Conservation (phyloP, 1,284 basidiomycete species). For the Microbotryum lychnidis-dioicae region DNA sequence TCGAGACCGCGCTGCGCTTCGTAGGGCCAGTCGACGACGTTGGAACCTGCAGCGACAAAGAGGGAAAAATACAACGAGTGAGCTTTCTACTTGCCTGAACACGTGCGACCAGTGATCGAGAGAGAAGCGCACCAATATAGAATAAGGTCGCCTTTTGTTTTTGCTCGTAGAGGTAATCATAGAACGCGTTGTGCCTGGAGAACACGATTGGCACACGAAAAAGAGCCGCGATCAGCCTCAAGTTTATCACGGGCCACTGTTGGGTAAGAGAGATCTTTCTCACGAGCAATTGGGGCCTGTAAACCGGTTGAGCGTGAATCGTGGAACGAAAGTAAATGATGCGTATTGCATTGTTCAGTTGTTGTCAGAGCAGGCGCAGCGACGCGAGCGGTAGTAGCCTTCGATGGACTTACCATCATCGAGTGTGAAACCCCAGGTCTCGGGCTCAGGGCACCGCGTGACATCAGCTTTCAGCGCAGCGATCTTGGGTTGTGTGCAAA, state of each 20-base stretch:
- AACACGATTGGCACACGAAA: background rate
- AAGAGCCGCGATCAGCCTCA: background rate
- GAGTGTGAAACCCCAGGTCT: conserved; percentile 48
- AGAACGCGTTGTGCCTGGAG: conserved; percentile 44
- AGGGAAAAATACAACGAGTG: conserved; percentile 34
- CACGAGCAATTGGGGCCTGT: conserved; percentile 39
- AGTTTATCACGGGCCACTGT: background rate
- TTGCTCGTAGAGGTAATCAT: conserved; percentile 45
- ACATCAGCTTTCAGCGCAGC: conserved; percentile 18
- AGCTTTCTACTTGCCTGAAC: background rate
- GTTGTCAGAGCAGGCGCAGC: conserved; percentile 36
- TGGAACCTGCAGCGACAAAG: conserved; percentile 41
- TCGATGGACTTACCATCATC: conserved; percentile 42
- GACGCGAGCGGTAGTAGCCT: conserved; percentile 3
- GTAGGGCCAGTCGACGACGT: conserved; percentile 49
- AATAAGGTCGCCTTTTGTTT: conserved; percentile 47
- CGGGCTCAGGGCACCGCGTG: conserved; percentile 42
- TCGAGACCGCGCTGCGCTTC: conserved; percentile 46
- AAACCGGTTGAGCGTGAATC: too few species aligned
- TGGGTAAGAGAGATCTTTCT: conserved; percentile 2
- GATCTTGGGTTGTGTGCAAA: conserved; percentile 34
- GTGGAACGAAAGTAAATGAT: background rate
- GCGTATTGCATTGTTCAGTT: background rate
- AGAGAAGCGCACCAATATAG: conserved; percentile 15
- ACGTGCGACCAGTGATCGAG: conserved; percentile 30